Percentiles rank a stretch among this genome's conserved stretches.
Conservation (phyloP, 495 filamentous ascomycete genomes). For the Aspergillus hancockii region DNA sequence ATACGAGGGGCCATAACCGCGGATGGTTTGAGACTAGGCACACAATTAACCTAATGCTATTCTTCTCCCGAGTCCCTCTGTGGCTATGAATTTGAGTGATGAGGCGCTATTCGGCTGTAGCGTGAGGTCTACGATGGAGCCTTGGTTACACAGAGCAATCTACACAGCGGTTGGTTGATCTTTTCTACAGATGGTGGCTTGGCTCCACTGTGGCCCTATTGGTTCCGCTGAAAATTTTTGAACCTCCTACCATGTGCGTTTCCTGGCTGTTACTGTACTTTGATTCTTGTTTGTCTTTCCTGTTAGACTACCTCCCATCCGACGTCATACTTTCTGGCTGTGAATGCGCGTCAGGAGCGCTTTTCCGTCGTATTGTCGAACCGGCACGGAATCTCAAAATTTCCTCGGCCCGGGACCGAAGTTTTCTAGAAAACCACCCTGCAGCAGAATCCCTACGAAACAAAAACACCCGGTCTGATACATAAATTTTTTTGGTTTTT, state of each 20-base stretch:
- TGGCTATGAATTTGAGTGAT: slow-evolving; percentile 2
- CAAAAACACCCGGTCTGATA: neutral
- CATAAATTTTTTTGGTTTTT: neutral
- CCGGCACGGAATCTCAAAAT: neutral
- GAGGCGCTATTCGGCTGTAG: slow-evolving; percentile 2
- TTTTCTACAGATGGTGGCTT: slow-evolving; percentile 3
- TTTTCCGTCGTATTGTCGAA: neutral
- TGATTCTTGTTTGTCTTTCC: neutral
- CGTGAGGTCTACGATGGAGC: neutral
- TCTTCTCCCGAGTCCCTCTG: neutral
- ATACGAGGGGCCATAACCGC: slow-evolving; percentile 6
- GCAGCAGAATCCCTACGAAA: neutral
- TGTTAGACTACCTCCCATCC: no score
- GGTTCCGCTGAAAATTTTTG: slow-evolving; percentile 11
- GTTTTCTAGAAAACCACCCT: slow-evolving; percentile 1
- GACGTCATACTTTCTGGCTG: neutral
- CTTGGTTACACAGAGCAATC: slow-evolving; percentile 1
- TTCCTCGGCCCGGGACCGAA: neutral
- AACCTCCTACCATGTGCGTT: neutral
- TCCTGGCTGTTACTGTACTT: neutral
- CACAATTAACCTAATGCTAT: neutral
- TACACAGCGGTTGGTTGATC: slow-evolving; percentile 6
- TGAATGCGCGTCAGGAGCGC: neutral
- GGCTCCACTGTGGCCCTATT: slow-evolving; percentile 1
- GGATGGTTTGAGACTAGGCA: neutral